phyloP scores from a whole-genome alignment of 352 stramenopile genomes.

The Phytopythium ostracodes region DNA sequence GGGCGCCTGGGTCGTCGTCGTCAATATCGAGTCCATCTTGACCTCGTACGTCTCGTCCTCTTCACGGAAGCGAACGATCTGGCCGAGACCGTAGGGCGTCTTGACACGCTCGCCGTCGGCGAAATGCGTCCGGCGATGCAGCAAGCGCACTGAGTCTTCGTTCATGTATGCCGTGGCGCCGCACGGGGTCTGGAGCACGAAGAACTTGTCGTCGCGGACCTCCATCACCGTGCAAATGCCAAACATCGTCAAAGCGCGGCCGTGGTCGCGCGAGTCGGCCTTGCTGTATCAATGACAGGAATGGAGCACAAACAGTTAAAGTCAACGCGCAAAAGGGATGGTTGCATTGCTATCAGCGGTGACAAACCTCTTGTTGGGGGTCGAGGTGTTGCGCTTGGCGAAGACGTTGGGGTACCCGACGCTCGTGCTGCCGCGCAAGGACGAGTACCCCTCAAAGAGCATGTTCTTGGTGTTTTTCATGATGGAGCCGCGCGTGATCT shows the following conservation, averaged over 20 bases:
- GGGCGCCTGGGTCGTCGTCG: constrained; percentile 17
- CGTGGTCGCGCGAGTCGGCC: constrained; percentile 21
- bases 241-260: constrained; percentile 47
- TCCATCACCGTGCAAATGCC: constrained; percentile 43
- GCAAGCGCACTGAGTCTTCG: constrained; percentile 37
- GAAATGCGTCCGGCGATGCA: constrained; percentile 52
- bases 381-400: constrained; percentile 55
- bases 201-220: constrained; percentile 47
- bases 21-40: constrained; percentile 31
- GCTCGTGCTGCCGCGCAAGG: constrained; percentile 51
- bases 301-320: constrained; percentile 11
- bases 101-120: constrained; percentile 42
- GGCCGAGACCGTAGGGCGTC: constrained; percentile 45
- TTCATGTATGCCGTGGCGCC: constrained; percentile 49
- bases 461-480: constrained; percentile 81
- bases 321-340: too few relatives aligned
- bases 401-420: constrained; percentile 41
- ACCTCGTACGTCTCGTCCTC: constrained; percentile 57
- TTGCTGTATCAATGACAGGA: constrained; percentile 16
- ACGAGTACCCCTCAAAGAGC: constrained; percentile 77
- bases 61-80: constrained; percentile 45
- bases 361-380: constrained; percentile 25
- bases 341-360: neutral
- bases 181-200: constrained; percentile 46
- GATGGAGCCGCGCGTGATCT: constrained; percentile 59